Evolutionary conservation across 2,329 filamentous ascomycete genomes (phyloP), one percentile per base, ranked within the genome.

Genomic region (Neofusicoccum laricinum): DNA sequence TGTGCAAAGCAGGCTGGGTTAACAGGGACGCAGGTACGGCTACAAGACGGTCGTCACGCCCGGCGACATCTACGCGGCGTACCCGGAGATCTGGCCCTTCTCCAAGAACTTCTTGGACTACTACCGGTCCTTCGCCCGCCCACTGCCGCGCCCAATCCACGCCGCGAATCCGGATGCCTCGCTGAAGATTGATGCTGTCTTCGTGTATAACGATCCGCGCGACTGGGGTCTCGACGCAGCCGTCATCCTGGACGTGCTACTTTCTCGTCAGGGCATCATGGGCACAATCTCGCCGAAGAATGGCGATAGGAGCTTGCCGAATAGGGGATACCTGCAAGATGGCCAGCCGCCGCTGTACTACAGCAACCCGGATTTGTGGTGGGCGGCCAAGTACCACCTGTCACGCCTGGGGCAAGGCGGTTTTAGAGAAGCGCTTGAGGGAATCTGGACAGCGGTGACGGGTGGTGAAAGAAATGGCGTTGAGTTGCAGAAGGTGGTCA

Each of bases 201-300:
- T 98, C 71, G 90, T 97, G 6, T 97, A 94, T 84, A 96, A 97
- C 75, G 95, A 98, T 77, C 93, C 95, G 3, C 87, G 95, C 64
- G 95, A 99, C 80, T 99, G 95, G 95, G 93, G 91, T 0, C 84
- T 97, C 10, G 94, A 98, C 76, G 87, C 88, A 2, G 91, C 96
- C 73, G 81, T 98, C 70, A 90, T 98, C 64, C 77, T 90, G 62
- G 95, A 99, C 76, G 80, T 97, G 11, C 81, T 98, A 6, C 83
- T 96, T 45, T 97, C 93, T 0, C 82, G 86, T 17, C 71, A 84
- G n/a, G 95, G 95, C 17, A 86, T 91, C 64, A 75, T 97, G 3
- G 95, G 94, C 30, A 97, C 94, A 0, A 82, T 91, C 46, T 94
- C 91, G 0, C 68, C 82, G 11, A 88, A 86, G 72, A 96, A 97